Evolutionary conservation across 805 yeast genomes (phyloP).

Genomic region (Candida railenensis): DNA sequence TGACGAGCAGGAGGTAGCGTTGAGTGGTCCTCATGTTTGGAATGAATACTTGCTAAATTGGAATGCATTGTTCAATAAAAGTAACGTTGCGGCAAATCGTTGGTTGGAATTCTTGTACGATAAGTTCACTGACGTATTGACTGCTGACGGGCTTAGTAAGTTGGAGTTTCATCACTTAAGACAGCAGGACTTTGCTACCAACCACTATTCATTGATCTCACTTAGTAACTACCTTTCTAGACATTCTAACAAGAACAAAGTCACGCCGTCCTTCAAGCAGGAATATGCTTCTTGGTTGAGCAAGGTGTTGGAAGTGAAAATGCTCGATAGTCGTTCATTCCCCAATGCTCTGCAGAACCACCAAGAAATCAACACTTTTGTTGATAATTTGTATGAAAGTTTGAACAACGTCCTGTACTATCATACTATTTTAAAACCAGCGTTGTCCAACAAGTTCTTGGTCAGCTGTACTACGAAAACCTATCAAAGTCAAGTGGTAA

Average conservation of each 20-base stretch:
- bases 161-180: slow-evolving; percentile 14
- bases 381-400: slow-evolving; percentile 30
- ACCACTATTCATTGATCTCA: slow-evolving; percentile 23
- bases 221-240: slow-evolving; percentile 27
- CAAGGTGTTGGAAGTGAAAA: slow-evolving; percentile 16
- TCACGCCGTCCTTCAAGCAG: slow-evolving; percentile 17
- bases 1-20: neutral
- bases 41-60: slow-evolving; percentile 24
- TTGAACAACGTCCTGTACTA: slow-evolving; percentile 21
- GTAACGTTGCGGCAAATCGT: slow-evolving; percentile 31
- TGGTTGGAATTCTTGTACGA: slow-evolving; percentile 33
- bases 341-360: slow-evolving; percentile 6
- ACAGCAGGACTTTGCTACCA: slow-evolving; percentile 20
- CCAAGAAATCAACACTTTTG: slow-evolving; percentile 20
- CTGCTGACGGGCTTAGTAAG: slow-evolving; percentile 16
- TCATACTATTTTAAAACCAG: slow-evolving; percentile 20
- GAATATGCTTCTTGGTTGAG: slow-evolving; percentile 27
- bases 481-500: slow-evolving; percentile 36
- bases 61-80: slow-evolving; percentile 17
- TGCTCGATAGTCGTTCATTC: slow-evolving; percentile 1
- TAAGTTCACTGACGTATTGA: slow-evolving; percentile 16
- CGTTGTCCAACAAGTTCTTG: slow-evolving; percentile 27
- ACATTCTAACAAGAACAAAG: slow-evolving; percentile 14
- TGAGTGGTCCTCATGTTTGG: slow-evolving; percentile 22
- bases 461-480: slow-evolving; percentile 29